These are phyloP conservation scores for Stygiomarasmius scandens DNA, from an alignment of 1,284 basidiomycete species.

Conservation along the genomic window DNA sequence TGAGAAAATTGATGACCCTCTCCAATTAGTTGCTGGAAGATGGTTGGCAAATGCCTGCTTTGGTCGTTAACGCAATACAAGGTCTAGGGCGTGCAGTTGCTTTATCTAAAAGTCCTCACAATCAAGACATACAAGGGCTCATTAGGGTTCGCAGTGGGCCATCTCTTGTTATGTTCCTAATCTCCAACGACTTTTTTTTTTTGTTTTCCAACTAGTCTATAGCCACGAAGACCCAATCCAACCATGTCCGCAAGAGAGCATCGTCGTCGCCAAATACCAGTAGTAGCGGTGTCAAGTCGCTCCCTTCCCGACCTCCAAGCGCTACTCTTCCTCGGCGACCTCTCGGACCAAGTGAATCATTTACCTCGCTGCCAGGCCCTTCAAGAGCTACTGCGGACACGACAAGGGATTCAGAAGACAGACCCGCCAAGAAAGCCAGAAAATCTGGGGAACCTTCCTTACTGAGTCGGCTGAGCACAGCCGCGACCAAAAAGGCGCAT, in stretches of 20 bases:
- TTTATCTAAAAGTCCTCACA: constrained; percentile 32
- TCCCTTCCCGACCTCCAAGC: not conserved
- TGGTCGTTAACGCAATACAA: constrained; percentile 35
- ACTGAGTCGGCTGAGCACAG: constrained; percentile 41
- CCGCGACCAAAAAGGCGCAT: constrained; percentile 28
- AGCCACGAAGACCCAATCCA: constrained; percentile 26
- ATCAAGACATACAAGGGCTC: constrained; percentile 48
- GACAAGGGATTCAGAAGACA: constrained; percentile 24
- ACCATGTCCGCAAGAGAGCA: constrained; percentile 13
- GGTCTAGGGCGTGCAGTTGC: constrained; percentile 40
- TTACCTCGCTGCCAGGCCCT: not conserved
- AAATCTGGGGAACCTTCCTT: constrained; percentile 40
- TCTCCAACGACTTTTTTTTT: constrained; percentile 44
- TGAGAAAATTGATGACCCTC: not conserved
- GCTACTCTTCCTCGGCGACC: not conserved
- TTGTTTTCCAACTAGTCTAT: constrained; percentile 56
- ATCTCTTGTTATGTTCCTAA: constrained; percentile 44
- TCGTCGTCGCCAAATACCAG: constrained; percentile 5
- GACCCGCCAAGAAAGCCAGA: constrained; percentile 37
- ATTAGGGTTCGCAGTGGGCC: constrained; percentile 70
- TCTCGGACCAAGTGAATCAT: not conserved
- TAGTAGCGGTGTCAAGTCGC: not conserved
- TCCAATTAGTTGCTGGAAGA: constrained; percentile 46
- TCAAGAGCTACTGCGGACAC: constrained; percentile 6
- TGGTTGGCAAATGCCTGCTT: constrained; percentile 48